Evolutionary conservation across 805 yeast species (phyloP).

Genomic region (Nakazawaea sp.): DNA sequence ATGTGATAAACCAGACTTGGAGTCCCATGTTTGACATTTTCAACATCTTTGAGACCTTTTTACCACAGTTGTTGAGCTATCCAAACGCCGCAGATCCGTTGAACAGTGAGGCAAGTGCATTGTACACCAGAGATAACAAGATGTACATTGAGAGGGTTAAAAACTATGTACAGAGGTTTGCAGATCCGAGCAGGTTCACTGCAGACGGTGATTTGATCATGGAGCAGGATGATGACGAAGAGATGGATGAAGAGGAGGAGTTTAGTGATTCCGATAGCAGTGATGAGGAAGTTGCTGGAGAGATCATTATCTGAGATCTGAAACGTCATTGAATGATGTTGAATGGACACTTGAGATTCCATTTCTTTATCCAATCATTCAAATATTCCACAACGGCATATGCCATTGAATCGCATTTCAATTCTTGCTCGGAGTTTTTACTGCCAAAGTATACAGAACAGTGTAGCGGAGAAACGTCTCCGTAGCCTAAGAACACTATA

Average conservation of each 20-base stretch:
- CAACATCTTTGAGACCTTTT: constrained; percentile 86
- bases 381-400: too few relatives aligned
- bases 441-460: too few relatives aligned
- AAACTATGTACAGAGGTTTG: constrained; percentile 68
- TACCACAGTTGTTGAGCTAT: constrained; percentile 86
- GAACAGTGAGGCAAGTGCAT: constrained; percentile 81
- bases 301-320: constrained; percentile 16
- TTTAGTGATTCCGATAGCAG: constrained; percentile 22
- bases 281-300: constrained; percentile 26
- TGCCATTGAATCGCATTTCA: too few relatives aligned
- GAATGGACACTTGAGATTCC: too few relatives aligned
- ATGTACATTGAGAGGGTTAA: constrained; percentile 65
- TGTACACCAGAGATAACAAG: constrained; percentile 62
- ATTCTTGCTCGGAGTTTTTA: too few relatives aligned
- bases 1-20: constrained; percentile 97
- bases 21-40: constrained; percentile 92
- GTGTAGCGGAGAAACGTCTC: too few relatives aligned
- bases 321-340: too few relatives aligned
- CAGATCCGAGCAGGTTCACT: constrained; percentile 31
- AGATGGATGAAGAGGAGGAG: constrained; percentile 15
- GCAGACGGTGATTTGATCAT: constrained; percentile 17
- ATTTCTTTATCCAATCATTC: too few relatives aligned
- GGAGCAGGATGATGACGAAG: constrained; percentile 20
- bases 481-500: too few relatives aligned
- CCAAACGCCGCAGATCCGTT: constrained; percentile 95